Evolutionary conservation across 305 asterid genomes (phyloP).

Genomic region (Coffea humblotiana): DNA sequence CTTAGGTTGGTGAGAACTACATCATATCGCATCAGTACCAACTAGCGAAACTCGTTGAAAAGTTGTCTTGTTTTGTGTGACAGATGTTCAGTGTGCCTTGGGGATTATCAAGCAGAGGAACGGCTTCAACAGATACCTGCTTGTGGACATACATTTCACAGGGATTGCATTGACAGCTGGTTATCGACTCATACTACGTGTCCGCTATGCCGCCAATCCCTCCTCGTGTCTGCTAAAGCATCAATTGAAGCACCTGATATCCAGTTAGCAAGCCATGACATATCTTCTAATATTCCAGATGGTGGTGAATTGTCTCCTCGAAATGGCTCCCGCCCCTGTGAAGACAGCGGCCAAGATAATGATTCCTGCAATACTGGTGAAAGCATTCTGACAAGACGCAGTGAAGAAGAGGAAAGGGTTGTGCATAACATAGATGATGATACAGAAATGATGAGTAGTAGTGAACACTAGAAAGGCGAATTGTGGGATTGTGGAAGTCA

Average conservation of each 20-base stretch:
- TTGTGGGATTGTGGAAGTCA: not conserved
- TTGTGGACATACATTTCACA: constrained; percentile 83
- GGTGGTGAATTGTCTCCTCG: constrained; percentile 25
- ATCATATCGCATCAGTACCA: not conserved
- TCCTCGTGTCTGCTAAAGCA: constrained; percentile 41
- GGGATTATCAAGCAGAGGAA: constrained; percentile 71
- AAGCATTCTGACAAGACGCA: constrained; percentile 1
- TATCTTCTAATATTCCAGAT: constrained; percentile 20
- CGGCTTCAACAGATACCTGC: constrained; percentile 80
- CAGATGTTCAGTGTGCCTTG: constrained; percentile 87
- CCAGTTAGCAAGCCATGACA: constrained; percentile 11
- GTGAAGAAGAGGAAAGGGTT: constrained; percentile 22
- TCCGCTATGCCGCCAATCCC: constrained; percentile 84
- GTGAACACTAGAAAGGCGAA: not conserved
- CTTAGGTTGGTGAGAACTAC: not conserved
- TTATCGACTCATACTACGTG: constrained; percentile 69
- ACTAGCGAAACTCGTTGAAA: not conserved
- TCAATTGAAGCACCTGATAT: constrained; percentile 12
- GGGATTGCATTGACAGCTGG: constrained; percentile 85
- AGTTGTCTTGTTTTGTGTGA: not conserved
- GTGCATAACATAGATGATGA: constrained; percentile 1
- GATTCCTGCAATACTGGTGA: constrained; percentile 19
- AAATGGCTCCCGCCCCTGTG: constrained; percentile 4
- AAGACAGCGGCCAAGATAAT: constrained; percentile 17
- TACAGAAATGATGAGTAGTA: not conserved